These are phyloP conservation scores for Chaetomium olivaceum DNA, from an alignment of 2,329 filamentous ascomycete genomes.

Conservation along the genomic window DNA sequence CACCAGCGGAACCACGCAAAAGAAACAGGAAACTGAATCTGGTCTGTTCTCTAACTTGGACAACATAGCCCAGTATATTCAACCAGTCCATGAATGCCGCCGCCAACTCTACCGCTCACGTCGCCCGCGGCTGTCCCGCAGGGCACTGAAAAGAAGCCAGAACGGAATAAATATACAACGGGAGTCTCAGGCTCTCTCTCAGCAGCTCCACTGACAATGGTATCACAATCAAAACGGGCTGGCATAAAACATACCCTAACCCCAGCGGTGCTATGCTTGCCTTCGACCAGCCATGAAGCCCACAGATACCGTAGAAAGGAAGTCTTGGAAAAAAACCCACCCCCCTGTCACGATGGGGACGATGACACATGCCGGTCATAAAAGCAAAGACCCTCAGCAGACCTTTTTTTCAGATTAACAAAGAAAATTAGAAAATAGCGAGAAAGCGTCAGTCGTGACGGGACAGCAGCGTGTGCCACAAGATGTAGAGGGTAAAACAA, in stretches of 20 bases:
- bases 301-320: neutral
- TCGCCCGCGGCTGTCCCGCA: neutral
- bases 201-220: neutral
- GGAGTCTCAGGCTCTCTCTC: neutral
- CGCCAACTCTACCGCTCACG: neutral
- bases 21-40: neutral
- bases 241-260: neutral
- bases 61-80: neutral
- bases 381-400: neutral
- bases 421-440: slow-evolving; percentile 3
- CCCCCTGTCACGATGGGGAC: neutral
- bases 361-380: neutral
- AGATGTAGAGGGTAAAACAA: neutral
- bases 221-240: slow-evolving; percentile 4
- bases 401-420: slow-evolving; percentile 4
- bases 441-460: slow-evolving; percentile 29
- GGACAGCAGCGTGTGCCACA: slow-evolving; percentile 5
- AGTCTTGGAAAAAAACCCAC: neutral
- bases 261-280: neutral
- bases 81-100: neutral
- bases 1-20: neutral
- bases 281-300: neutral
- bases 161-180: neutral
- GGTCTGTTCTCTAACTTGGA: neutral
- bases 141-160: neutral